Evolutionary conservation across 225 moss, liverwort and hornwort genomes (phyloP), one percentile per base, ranked within the genome.

Genomic region (Neckera pumila): DNA sequence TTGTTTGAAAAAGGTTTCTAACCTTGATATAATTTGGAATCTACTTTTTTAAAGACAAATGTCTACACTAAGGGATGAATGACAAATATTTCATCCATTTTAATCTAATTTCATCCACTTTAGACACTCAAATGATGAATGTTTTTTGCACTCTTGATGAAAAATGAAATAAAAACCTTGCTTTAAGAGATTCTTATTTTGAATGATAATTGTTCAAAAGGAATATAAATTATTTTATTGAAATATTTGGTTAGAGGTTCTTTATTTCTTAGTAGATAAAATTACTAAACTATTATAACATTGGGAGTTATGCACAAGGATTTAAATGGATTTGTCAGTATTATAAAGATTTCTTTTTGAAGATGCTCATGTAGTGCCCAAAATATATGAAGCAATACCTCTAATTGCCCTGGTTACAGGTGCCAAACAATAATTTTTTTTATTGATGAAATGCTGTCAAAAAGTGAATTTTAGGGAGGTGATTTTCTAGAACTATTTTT

Each of bases 101-200:
- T 11, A 10, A 36, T 66, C 0, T 36, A 0, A 36, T 66, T 17
- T 66, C 22, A 71, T 71, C 15, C 3, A 26, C 8, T 71, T 75
- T 47, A 0, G 12, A 20, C 3, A 20, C 1, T 75, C 0, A 0
- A 0, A 0, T 20, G 7, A 12, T 49, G 20, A 8, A 19, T 19
- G 0, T 6, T 8, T 49, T 47, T 75, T 33, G 74, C 16, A 49
- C 33, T 49, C 0, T 0, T 0, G 5, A 76, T 21, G 22, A 21
- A 0, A 51, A 22, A 22, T 34, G 2, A 34, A 22, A 53, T 22
- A 53, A 22, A 34, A 53, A 53, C 1, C 20, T 53, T 53, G 0
- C 2, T 51, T 51, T 51, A 8, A 0, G 8, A 53, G 21, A 51
- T 21, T 34, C 8, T 53, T 1, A 22, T 53, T 49, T 53, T 14